Percentiles rank a stretch among this genome's conserved stretches.
Conservation (phyloP, 1,284 basidiomycete species). For the Cystobasidiaceae sp. region DNA sequence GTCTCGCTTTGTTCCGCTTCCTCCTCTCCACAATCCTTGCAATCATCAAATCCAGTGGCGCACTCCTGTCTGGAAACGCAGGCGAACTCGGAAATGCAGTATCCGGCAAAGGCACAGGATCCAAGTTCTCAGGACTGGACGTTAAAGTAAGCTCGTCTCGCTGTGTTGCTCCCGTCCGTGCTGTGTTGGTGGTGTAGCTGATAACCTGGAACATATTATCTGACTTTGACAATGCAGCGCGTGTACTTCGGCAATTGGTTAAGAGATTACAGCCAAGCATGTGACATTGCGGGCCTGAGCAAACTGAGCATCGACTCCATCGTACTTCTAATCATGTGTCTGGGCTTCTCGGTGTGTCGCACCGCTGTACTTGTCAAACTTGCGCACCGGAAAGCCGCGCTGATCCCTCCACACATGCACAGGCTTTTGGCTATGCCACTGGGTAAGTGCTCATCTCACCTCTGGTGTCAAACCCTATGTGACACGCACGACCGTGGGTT, state of each 20-base stretch:
- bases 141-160: slow-evolving; percentile 19
- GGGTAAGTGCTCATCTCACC: slow-evolving; percentile 27
- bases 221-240: slow-evolving; percentile 34
- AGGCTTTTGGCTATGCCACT: slow-evolving; percentile 33
- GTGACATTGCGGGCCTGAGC: slow-evolving; percentile 66
- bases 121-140: slow-evolving; percentile 44
- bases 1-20: no score
- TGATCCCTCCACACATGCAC: neutral
- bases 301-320: slow-evolving; percentile 59
- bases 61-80: slow-evolving; percentile 38
- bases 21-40: no score
- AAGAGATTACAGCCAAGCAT: slow-evolving; percentile 63
- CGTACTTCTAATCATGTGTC: slow-evolving; percentile 79
- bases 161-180: neutral
- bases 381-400: no score
- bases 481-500: slow-evolving; percentile 52
- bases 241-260: slow-evolving; percentile 51
- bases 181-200: no score
- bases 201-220: no score
- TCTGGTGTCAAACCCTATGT: neutral
- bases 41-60: no score
- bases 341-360: slow-evolving; percentile 63
- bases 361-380: no score
- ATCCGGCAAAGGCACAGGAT: neutral
- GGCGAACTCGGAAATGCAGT: slow-evolving; percentile 20